A percentile compares a stretch with the other conserved stretches of the same genome.
These are phyloP conservation scores for Brachypodium distachyon DNA, from an alignment of 202 grass and related monocot species.

Conservation along the genomic window DNA sequence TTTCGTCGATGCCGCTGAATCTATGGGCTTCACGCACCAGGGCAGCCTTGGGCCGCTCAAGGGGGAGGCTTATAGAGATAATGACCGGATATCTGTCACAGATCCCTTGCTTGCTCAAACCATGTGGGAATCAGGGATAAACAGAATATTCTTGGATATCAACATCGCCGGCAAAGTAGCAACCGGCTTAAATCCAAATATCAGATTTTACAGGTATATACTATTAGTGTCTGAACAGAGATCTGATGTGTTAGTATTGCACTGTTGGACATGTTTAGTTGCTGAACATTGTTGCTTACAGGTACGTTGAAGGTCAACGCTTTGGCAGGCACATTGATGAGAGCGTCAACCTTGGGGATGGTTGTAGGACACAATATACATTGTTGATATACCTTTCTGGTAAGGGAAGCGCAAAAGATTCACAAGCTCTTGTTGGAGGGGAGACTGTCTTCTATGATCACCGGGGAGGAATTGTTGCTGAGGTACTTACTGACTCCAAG, in stretches of 20 bases:
- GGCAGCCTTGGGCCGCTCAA: conserved; percentile 78
- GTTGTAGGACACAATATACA: conserved; percentile 63
- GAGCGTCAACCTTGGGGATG: conserved; percentile 54
- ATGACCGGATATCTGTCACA: conserved; percentile 75
- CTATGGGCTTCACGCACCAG: conserved; percentile 70
- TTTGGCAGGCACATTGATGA: conserved; percentile 94
- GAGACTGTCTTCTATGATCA: conserved; percentile 97
- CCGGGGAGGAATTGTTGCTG: conserved; percentile 56
- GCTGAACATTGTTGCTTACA: not conserved
- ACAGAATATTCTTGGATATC: conserved; percentile 59
- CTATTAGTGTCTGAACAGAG: not conserved
- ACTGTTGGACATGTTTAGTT: not conserved
- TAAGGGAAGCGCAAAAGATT: conserved; percentile 47
- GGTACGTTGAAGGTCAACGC: conserved; percentile 79
- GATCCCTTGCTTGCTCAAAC: conserved; percentile 64
- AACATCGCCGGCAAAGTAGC: conserved; percentile 53
- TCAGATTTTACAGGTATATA: conserved; percentile 80
- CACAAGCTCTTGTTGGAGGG: conserved; percentile 63
- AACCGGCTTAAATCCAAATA: conserved; percentile 73
- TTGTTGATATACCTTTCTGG: conserved; percentile 81
- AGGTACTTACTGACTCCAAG: conserved; percentile 45
- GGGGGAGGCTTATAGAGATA: conserved; percentile 85
- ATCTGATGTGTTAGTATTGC: not conserved
- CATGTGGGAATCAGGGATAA: conserved; percentile 85
- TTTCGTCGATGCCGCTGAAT: conserved; percentile 59